These are phyloP conservation scores for Hemisphaericaspora xylofermentans DNA, from an alignment of 1,139 yeast species.

Conservation along the genomic window DNA sequence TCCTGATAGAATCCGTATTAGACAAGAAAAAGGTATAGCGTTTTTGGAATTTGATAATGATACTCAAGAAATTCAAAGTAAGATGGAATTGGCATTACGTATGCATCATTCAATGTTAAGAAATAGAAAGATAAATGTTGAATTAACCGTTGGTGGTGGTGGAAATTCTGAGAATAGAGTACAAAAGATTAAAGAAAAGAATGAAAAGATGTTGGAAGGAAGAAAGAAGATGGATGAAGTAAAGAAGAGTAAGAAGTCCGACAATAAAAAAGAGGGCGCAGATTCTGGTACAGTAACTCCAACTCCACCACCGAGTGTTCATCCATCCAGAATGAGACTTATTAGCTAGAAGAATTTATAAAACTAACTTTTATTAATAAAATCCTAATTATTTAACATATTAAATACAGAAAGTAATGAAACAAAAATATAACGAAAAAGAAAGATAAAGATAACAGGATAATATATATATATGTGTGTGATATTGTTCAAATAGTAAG, in stretches of 20 bases:
- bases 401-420: background rate
- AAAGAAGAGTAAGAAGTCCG: constrained; percentile 31
- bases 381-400: background rate
- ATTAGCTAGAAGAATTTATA: constrained; percentile 19
- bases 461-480: no score
- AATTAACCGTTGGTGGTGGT: constrained; percentile 97
- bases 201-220: constrained; percentile 68
- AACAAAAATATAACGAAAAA: no score
- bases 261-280: constrained; percentile 16
- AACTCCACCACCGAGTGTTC: constrained; percentile 39
- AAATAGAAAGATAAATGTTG: constrained; percentile 84
- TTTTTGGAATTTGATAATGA: constrained; percentile 80
- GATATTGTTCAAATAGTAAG: no score
- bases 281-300: constrained; percentile 5
- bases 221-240: constrained; percentile 48
- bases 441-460: no score
- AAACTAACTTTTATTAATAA: background rate
- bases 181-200: constrained; percentile 74
- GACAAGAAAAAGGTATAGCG: constrained; percentile 88
- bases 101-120: constrained; percentile 74
- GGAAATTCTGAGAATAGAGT: constrained; percentile 77
- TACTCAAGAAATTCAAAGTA: constrained; percentile 62
- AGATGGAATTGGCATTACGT: constrained; percentile 78
- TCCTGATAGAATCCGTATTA: constrained; percentile 74
- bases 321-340: constrained; percentile 58